These are phyloP conservation scores for Aspergillus bombycis DNA, from an alignment of 2,329 filamentous ascomycete species.

Conservation along the genomic window DNA sequence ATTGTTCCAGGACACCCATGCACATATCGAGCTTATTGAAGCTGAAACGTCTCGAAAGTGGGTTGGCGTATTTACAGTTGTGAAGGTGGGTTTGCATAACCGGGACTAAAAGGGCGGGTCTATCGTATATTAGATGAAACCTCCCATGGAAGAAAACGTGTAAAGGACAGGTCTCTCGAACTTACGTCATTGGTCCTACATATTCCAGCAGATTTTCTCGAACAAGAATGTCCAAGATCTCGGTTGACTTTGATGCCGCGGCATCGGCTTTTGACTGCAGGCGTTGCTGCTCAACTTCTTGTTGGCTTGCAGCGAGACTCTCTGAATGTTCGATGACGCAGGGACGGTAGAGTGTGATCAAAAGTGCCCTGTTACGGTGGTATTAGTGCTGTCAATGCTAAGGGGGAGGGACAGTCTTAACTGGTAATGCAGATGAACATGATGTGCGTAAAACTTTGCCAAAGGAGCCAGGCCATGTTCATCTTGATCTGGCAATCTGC, in stretches of 20 bases:
- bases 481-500: slow-evolving; percentile 22
- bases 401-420: slow-evolving; percentile 10
- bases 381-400: slow-evolving; percentile 8
- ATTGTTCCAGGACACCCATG: slow-evolving; percentile 37
- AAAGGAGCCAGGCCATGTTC: slow-evolving; percentile 14
- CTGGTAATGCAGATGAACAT: slow-evolving; percentile 35
- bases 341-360: slow-evolving; percentile 34
- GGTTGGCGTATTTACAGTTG: slow-evolving; percentile 27
- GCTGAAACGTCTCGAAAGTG: slow-evolving; percentile 29
- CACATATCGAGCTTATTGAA: slow-evolving; percentile 36
- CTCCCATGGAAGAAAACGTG: not conserved
- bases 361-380: slow-evolving; percentile 24
- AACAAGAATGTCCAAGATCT: slow-evolving; percentile 26
- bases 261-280: slow-evolving; percentile 26
- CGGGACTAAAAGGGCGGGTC: slow-evolving; percentile 32
- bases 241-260: slow-evolving; percentile 23
- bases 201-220: slow-evolving; percentile 22
- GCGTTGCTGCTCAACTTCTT: slow-evolving; percentile 24
- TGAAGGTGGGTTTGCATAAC: slow-evolving; percentile 39
- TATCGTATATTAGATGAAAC: slow-evolving; percentile 3
- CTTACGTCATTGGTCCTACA: slow-evolving; percentile 32
- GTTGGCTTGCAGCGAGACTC: slow-evolving; percentile 15
- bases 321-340: slow-evolving; percentile 24
- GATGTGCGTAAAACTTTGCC: slow-evolving; percentile 27
- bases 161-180: not conserved